Base-by-base conservation (phyloP, 148 eudicot genomes). In the Pouteria glomerata region DNA sequence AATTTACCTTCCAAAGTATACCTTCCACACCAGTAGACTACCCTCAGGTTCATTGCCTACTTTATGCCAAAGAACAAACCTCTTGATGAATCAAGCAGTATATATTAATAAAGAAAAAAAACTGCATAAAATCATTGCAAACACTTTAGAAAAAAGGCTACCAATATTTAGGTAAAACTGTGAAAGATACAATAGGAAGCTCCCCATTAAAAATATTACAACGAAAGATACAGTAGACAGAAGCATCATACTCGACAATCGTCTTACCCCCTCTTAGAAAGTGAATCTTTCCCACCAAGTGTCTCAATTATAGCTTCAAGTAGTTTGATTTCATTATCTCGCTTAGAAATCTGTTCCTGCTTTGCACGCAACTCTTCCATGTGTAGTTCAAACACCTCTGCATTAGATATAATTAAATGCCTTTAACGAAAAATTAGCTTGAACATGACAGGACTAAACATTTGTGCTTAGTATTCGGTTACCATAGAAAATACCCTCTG, bases 311-410 rank as follows among this genome's bases (percentile, higher is more conserved):
- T 88, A 77, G 98, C 91, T 85, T 91, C 97, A 48, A 95, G 76
- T 42, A 91, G 85, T 70, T 95, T 95, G n/a, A 95, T 95, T 74
- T 95, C 96, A 18, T 75, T 76, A 47, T 95, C 98, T 55, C 96
- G 89, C 83, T 88, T 91, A 62, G 61, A 73, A 68, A 91, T 91
- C 82, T 95, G 94, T 35, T 89, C 93, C 78, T 95, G 97, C 79
- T 95, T 95, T 44, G 88, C 81, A 8, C 92, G 87, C 76, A 95
- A 69, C 82, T 95, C 97, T 78, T 85, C 91, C 93, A 86, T 80
- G 81, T 95, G 99, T 72, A 95, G 78, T 73, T 88, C 90, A 79
- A 95, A 95, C 57, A 95, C 99, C 85, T 81, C 99, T 95, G 93
- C 83, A 81, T 57, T 21, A 34, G 57, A 73, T 33, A 76, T 33